phyloP scores from a whole-genome alignment of 441 rosid genomes.

The Gossypium davidsonii region DNA sequence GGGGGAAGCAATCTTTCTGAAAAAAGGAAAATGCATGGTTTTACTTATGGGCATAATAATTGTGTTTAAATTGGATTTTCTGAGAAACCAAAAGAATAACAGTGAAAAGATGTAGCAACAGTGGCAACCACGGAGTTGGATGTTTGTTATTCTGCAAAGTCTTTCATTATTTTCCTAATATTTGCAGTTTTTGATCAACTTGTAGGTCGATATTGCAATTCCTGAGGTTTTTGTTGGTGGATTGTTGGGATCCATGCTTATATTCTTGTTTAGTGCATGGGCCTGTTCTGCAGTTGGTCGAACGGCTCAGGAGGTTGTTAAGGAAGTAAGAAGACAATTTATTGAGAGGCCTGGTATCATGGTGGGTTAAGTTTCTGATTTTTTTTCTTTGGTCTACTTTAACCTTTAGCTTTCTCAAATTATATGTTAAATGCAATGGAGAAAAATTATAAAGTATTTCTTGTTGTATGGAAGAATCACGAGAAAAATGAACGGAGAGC shows the following conservation, averaged over 20 bases:
- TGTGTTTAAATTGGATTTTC: neutral
- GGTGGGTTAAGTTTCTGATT: constrained; percentile 38
- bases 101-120: neutral
- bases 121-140: neutral
- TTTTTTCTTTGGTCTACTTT: no score
- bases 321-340: constrained; percentile 97
- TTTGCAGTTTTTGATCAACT: constrained; percentile 11
- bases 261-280: constrained; percentile 92
- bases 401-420: no score
- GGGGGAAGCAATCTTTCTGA: neutral
- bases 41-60: neutral
- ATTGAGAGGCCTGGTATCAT: constrained; percentile 98
- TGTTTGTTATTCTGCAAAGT: neutral
- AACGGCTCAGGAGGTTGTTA: constrained; percentile 99
- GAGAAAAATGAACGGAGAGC: neutral
- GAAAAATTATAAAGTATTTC: neutral
- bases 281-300: constrained; percentile 97
- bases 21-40: neutral
- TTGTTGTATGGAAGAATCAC: neutral
- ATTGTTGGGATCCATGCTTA: constrained; percentile 92
- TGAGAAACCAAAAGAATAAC: neutral
- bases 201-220: constrained; percentile 95
- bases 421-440: neutral
- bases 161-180: neutral
- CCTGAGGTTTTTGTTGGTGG: constrained; percentile 97